phyloP scores from a whole-genome alignment of 805 yeast genomes.

The Candida endomychidarum region DNA sequence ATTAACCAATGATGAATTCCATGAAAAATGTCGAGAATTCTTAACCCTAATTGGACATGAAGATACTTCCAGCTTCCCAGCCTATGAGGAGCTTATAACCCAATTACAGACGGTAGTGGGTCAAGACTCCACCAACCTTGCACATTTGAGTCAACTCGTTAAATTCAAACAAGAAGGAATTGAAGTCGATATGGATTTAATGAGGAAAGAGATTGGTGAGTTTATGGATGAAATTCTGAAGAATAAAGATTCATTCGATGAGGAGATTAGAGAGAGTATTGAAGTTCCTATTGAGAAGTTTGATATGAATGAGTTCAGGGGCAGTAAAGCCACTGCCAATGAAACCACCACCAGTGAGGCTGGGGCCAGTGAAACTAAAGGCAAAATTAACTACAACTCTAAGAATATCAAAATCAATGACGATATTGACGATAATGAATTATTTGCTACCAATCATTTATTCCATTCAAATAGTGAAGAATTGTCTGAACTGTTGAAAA shows the following conservation, averaged over 20 bases:
- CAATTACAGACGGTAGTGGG: constrained; percentile 3
- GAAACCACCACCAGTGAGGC: background rate
- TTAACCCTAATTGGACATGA: constrained; percentile 7
- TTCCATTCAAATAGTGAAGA: constrained; percentile 11
- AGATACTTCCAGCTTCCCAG: constrained; percentile 7
- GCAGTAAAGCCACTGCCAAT: background rate
- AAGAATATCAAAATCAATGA: constrained; percentile 8
- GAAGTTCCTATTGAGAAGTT: constrained; percentile 19
- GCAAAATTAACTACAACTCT: constrained; percentile 4
- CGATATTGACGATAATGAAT: constrained; percentile 14
- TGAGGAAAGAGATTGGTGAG: constrained; percentile 6
- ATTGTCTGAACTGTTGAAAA: constrained; percentile 17
- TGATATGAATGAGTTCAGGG: constrained; percentile 21
- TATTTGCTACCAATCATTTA: constrained; percentile 16
- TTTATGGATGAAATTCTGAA: constrained; percentile 11
- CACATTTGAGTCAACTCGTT: constrained; percentile 9
- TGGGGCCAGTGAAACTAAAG: background rate
- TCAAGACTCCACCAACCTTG: constrained; percentile 9
- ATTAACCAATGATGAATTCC: constrained; percentile 9
- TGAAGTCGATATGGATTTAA: background rate
- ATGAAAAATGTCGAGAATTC: constrained; percentile 5
- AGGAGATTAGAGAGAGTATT: constrained; percentile 10
- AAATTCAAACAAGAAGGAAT: background rate
- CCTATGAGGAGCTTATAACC: constrained; percentile 3
- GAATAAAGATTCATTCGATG: constrained; percentile 8